Evolutionary conservation across 1,284 basidiomycete species (phyloP).

Genomic region (Ganoderma lucidum): DNA sequence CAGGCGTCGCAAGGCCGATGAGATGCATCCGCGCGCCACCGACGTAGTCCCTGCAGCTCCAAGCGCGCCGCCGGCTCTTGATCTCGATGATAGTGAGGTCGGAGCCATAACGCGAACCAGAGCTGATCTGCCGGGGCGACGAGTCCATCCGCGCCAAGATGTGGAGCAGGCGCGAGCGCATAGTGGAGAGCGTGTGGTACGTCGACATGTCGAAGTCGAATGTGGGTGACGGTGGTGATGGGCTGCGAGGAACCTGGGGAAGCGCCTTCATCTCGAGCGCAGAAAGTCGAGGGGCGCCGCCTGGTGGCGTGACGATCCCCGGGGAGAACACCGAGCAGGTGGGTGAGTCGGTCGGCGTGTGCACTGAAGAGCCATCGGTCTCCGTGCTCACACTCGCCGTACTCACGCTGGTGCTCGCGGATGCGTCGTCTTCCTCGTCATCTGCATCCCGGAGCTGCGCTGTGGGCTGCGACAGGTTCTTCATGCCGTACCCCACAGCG

Average conservation of each 20-base stretch:
- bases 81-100: conserved; percentile 57
- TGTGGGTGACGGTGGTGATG: conserved; percentile 33
- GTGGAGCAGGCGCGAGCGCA: conserved; percentile 50
- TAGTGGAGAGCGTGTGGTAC: conserved; percentile 48
- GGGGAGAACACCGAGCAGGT: conserved; percentile 29
- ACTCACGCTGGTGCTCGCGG: conserved; percentile 39
- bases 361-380: conserved; percentile 63
- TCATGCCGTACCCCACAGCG: conserved; percentile 24
- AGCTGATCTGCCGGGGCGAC: conserved; percentile 39
- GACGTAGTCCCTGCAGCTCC: conserved; percentile 51
- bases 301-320: conserved; percentile 7
- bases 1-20: conserved; percentile 53
- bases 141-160: conserved; percentile 48
- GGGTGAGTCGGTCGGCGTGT: conserved; percentile 55
- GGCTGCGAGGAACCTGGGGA: conserved; percentile 32
- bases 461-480: conserved; percentile 16
- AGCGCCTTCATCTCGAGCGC: conserved; percentile 15
- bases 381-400: conserved; percentile 48
- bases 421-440: conserved; percentile 42
- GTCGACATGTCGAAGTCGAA: conserved; percentile 40
- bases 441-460: conserved; percentile 31
- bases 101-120: conserved; percentile 46
- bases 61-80: conserved; percentile 60
- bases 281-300: conserved; percentile 11
- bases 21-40: conserved; percentile 41